Conservation (phyloP, 495 filamentous ascomycete genomes). For the Cercophora sp. region DNA sequence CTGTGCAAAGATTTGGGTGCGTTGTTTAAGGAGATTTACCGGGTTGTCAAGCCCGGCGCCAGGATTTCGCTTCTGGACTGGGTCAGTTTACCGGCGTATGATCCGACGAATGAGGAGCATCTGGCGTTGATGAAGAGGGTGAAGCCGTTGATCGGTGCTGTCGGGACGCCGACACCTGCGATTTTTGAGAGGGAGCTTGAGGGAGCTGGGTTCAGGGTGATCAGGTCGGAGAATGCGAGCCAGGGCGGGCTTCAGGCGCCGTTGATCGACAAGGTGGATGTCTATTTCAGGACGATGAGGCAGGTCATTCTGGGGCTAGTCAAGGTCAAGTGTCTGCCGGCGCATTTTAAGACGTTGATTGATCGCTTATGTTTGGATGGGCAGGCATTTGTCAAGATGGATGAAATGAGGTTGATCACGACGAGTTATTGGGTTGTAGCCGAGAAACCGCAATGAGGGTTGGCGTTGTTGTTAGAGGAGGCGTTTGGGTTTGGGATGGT, state of each 20-base stretch:
- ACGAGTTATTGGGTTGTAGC: conserved; percentile 61
- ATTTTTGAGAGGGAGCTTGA: conserved; percentile 49
- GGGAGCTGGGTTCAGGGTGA: conserved; percentile 51
- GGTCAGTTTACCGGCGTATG: conserved; percentile 54
- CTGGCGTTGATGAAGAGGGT: conserved; percentile 56
- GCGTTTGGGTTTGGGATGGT: no score
- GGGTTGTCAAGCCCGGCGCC: conserved; percentile 56
- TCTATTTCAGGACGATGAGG: conserved; percentile 56
- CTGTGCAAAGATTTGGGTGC: conserved; percentile 53
- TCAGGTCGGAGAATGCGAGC: conserved; percentile 55
- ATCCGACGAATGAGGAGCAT: conserved; percentile 51
- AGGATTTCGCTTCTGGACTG: conserved; percentile 57
- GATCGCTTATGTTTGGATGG: conserved; percentile 59
- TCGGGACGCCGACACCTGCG: conserved; percentile 57
- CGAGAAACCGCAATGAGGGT: conserved; percentile 46
- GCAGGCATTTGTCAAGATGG: conserved; percentile 61
- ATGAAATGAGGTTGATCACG: conserved; percentile 54
- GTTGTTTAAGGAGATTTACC: conserved; percentile 53
- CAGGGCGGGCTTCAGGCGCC: conserved; percentile 55
- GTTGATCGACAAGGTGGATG: conserved; percentile 57
- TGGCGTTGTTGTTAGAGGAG: no score
- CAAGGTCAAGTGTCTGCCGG: conserved; percentile 48
- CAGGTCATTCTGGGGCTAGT: conserved; percentile 52
- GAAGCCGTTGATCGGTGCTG: conserved; percentile 60
- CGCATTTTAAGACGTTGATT: conserved; percentile 60